Evolutionary conservation across 257 asterid species (phyloP).

Genomic region (Gardenia jasminoides): DNA sequence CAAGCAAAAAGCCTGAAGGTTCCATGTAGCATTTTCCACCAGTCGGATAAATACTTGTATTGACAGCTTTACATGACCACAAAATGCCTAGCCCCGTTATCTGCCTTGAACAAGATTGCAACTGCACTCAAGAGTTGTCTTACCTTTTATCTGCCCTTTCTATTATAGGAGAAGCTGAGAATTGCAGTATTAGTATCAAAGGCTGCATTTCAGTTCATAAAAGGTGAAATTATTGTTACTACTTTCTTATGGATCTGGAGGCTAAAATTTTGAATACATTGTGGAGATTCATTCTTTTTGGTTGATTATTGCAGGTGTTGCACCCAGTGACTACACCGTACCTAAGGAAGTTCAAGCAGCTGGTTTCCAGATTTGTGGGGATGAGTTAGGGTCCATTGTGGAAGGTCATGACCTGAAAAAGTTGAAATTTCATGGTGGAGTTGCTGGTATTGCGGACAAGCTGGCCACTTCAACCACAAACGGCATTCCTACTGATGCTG

Average conservation of each 20-base stretch:
- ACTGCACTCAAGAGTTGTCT: background rate
- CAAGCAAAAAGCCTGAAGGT: background rate
- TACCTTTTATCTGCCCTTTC: slow-evolving; percentile 11
- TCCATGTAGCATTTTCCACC: background rate
- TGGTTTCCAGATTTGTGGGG: slow-evolving; percentile 72
- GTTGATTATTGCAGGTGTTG: slow-evolving; percentile 44
- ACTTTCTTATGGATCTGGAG: background rate
- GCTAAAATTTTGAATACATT: background rate
- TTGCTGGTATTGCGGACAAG: slow-evolving; percentile 51
- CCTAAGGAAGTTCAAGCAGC: slow-evolving; percentile 71
- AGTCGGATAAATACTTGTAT: background rate
- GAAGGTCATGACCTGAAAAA: slow-evolving; percentile 69
- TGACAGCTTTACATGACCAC: background rate
- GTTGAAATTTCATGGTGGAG: slow-evolving; percentile 71
- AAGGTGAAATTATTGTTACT: slow-evolving; percentile 46
- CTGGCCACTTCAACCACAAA: slow-evolving; percentile 47
- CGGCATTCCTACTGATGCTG: slow-evolving; percentile 53
- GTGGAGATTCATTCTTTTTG: slow-evolving; percentile 7
- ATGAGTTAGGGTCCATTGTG: slow-evolving; percentile 70
- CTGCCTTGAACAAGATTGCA: background rate
- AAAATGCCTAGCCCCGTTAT: too few relatives aligned
- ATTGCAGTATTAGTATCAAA: slow-evolving; percentile 83
- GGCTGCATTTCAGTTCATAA: slow-evolving; percentile 75
- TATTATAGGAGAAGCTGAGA: slow-evolving; percentile 70
- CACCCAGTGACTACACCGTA: slow-evolving; percentile 53